Conservation (phyloP, 1,284 basidiomycete genomes). For the Pseudozyma tsukubaensis region DNA sequence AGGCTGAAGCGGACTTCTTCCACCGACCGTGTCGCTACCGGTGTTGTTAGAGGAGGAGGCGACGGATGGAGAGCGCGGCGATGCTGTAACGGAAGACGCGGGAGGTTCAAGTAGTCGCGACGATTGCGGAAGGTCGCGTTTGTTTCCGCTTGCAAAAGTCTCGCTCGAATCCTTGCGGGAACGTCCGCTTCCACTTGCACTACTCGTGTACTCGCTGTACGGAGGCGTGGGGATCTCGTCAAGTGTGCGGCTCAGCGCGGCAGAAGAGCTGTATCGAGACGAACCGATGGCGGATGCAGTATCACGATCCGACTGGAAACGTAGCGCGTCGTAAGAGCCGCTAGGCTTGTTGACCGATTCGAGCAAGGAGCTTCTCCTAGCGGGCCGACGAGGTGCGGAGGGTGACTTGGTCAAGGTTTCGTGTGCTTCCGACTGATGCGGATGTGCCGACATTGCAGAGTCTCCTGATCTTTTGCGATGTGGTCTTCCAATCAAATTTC, state of each 20-base stretch:
- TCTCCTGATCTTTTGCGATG: background rate
- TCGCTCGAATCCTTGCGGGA: constrained; percentile 26
- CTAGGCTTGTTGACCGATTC: background rate
- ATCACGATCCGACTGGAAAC: constrained; percentile 9
- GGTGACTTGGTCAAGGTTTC: background rate
- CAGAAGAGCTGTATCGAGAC: background rate
- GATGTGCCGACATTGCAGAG: constrained; percentile 15
- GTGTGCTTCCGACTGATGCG: background rate
- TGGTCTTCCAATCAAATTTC: background rate
- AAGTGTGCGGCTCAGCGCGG: background rate
- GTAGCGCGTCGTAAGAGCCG: constrained; percentile 15
- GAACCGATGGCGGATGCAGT: background rate
- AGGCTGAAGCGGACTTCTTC: constrained; percentile 21
- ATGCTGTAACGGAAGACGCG: background rate
- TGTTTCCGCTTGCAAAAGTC: background rate
- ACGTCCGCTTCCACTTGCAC: constrained; percentile 36
- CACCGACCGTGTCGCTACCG: constrained; percentile 41
- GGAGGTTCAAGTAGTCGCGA: constrained; percentile 5
- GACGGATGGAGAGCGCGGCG: constrained; percentile 28
- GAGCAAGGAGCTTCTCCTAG: constrained; percentile 1
- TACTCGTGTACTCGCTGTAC: constrained; percentile 43
- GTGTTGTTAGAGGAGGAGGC: constrained; percentile 37
- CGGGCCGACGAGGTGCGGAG: constrained; percentile 1
- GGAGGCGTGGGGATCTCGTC: constrained; percentile 46
- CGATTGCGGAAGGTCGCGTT: background rate